phyloP scores from a whole-genome alignment of 2,329 filamentous ascomycete species.

The Fusarium musae region DNA sequence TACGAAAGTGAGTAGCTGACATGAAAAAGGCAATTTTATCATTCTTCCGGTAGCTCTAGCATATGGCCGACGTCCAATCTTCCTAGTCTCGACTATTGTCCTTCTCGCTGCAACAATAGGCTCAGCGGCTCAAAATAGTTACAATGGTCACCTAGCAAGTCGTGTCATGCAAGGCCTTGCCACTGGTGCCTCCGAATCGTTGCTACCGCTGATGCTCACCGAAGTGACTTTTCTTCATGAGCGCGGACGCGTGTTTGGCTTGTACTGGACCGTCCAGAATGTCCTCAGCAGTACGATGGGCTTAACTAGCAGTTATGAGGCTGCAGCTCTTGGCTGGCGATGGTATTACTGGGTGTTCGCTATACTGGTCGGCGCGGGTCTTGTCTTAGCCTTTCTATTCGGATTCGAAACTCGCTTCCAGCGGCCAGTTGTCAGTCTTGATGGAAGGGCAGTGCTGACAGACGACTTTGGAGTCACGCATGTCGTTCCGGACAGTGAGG shows the following conservation, averaged over 20 bases:
- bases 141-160: neutral
- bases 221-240: neutral
- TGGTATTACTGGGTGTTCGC: neutral
- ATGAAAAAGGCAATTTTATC: neutral
- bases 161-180: neutral
- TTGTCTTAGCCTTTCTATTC: fast-evolving
- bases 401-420: neutral
- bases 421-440: neutral
- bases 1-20: fast-evolving
- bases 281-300: neutral
- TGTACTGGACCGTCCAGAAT: neutral
- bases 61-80: neutral
- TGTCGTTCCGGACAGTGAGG: neutral
- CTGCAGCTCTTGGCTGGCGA: neutral
- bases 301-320: neutral
- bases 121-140: neutral
- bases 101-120: neutral
- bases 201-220: neutral
- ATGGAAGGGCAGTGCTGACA: neutral
- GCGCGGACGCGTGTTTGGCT: neutral
- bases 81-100: neutral
- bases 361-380: fast-evolving
- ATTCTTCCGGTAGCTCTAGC: neutral
- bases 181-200: neutral
- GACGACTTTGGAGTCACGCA: neutral